Evolutionary conservation across 257 asterid genomes (phyloP), one percentile per base, ranked within the genome.

Genomic region (Nicotiana paniculata): DNA sequence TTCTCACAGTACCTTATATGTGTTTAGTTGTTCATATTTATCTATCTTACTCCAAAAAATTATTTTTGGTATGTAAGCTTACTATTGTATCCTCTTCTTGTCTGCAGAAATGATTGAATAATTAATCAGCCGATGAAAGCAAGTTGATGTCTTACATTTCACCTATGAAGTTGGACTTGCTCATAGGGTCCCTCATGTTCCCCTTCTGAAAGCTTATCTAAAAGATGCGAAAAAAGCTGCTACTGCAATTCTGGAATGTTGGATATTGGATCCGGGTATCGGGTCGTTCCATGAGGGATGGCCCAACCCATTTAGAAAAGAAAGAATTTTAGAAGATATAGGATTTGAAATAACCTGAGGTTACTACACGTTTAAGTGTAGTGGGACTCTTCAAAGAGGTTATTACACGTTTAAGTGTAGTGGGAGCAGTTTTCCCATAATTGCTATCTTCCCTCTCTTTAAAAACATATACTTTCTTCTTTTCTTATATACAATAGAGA

Each of bases 131-230:
- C 91, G 90, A 87, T 98, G 99, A 83, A 98, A 96, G 86, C 99
- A 93, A 83, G 98, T 96, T 79, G 99, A 96, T 89, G 99, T 98
- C 39, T 98, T 96, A 76, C 99, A 96, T 88, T 96, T 96, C 87
- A 91, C 95, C 46, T 92, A 90, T 84, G 99, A 96, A 93, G 98
- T 90, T 72, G 99, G 98, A 75, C 97, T 96, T 58, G 89, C 86
- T 0, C 79, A 91, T 89, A 91, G 86, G 86, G 94, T 89, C 79
- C 98, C 99, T 48, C 98, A 98, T n/a, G 96, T 96, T 66, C 98
- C 99, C 1, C 92, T 96, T 81, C 91, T 96, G 76, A 94, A 91
- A 91, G 97, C 98, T 69, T 96, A 94, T 74, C 93, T 96, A 7
- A 96, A 91, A 85, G 99, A 96, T 86, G 98, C 99, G 2, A 93